Evolutionary conservation across 179 eudicot species (phyloP), one percentile per base, ranked within the genome.

Genomic region (Camellia oleifera): DNA sequence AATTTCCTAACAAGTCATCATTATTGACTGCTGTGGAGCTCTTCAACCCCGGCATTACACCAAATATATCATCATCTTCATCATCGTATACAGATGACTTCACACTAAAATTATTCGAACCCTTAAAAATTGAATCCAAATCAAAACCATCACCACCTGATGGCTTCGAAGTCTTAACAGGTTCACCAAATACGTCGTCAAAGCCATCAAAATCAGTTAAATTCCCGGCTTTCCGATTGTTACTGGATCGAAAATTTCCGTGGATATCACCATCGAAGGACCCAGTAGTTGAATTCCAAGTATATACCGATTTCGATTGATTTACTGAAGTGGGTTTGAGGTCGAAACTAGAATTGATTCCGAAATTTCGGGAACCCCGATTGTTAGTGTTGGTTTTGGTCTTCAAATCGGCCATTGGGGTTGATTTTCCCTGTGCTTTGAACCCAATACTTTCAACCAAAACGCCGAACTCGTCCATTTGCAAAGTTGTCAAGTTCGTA

Each of bases 381-480:
- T 52, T 74, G 5, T 73, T 62, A 17, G 14, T 75, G 80, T 87
- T 12, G 79, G 87, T 56, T 77, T 83, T 72, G 69, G 67, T 62
- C 84, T 93, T 94, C 4, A 88, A 83, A 78, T 92, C 84, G 65
- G 95, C 90, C 88, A 95, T 86, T 7, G 98, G 98, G 74, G 94
- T 88, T 46, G 97, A 93, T 84, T 85, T 93, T 0, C 91, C 89
- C 8, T 88, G 89, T 2, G 94, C 86, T 81, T 87, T 91, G 88
- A 95, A 93, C 58, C 98, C 98, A 40, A 87, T 93, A 79, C 91
- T 86, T 79, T 90, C 88, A 2, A 95, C 98, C 86, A 95, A 82
- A 73, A 88, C 94, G 68, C 96, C 98, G 73, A 95, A 95, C 79
- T 93, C 87, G 79, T 82, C 84, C 84, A 82, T 80, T 74, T 32